Evolutionary conservation across 2,329 filamentous ascomycete genomes (phyloP).

Genomic region (Neopestalotiopsis sp.): DNA sequence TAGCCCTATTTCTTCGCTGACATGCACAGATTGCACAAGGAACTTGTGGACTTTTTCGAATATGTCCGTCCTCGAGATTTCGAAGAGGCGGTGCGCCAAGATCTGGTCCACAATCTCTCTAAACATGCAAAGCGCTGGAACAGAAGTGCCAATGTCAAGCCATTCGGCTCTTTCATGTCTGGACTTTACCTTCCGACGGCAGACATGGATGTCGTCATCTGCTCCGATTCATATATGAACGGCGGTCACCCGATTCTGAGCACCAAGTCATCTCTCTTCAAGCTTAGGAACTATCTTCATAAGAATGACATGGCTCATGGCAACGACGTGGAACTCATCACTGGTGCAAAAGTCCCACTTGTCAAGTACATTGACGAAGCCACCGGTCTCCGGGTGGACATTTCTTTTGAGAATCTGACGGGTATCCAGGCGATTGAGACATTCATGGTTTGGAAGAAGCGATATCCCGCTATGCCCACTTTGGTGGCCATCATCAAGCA

Average conservation of each 20-base stretch:
- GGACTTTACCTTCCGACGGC: conserved; percentile 74
- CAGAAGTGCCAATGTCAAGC: conserved; percentile 66
- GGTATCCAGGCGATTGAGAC: conserved; percentile 82
- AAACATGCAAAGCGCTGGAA: conserved; percentile 62
- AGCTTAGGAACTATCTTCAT: conserved; percentile 66
- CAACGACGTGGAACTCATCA: conserved; percentile 70
- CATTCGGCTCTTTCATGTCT: conserved; percentile 95
- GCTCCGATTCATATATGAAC: conserved; percentile 63
- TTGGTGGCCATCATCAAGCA: conserved; percentile 92
- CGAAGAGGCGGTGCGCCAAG: conserved; percentile 76
- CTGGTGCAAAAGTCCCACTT: conserved; percentile 82
- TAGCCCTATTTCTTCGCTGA: conserved; percentile 13
- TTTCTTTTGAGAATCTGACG: conserved; percentile 92
- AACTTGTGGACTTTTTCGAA: conserved; percentile 87
- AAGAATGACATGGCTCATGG: conserved; percentile 60
- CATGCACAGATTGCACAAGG: conserved; percentile 76
- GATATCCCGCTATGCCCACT: conserved; percentile 84
- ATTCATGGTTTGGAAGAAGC: conserved; percentile 78
- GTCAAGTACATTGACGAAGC: conserved; percentile 85
- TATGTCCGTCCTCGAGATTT: conserved; percentile 79
- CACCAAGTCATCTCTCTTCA: conserved; percentile 63
- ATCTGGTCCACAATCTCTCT: conserved; percentile 74
- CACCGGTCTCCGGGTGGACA: conserved; percentile 84
- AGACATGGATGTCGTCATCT: conserved; percentile 92
- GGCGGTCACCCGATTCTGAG: conserved; percentile 55